Conservation (phyloP, 2,329 filamentous ascomycete species). For the Cladosporium sp. region DNA sequence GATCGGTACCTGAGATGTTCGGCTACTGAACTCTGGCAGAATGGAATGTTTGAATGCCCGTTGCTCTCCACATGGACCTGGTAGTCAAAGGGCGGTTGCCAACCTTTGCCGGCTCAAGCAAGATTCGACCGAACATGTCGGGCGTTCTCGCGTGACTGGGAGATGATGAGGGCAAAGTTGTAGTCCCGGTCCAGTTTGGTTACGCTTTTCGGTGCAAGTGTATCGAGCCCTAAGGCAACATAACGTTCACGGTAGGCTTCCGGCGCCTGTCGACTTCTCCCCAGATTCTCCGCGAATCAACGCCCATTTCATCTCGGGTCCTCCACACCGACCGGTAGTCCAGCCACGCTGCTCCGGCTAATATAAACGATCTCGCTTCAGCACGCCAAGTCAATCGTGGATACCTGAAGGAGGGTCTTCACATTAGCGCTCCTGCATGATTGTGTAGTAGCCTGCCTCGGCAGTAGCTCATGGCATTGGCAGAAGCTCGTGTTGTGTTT, state of each 20-base stretch:
- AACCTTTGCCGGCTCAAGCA: background rate
- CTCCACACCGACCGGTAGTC: slow-evolving; percentile 1
- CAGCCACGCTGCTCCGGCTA: slow-evolving; percentile 4
- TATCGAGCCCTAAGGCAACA: background rate
- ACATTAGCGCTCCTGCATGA: slow-evolving; percentile 3
- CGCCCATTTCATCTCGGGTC: background rate
- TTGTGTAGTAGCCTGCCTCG: background rate
- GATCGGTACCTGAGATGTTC: background rate
- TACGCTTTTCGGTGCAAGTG: background rate
- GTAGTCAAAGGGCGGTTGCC: background rate
- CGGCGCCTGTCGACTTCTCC: background rate
- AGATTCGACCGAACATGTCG: background rate
- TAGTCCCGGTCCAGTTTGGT: background rate
- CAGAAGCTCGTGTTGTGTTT: slow-evolving; percentile 10
- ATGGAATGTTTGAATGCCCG: background rate
- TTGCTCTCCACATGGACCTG: background rate
- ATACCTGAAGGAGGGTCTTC: background rate
- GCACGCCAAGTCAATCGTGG: background rate
- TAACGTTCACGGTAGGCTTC: background rate
- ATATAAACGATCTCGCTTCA: slow-evolving; percentile 1
- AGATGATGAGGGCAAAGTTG: background rate
- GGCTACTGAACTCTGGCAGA: slow-evolving; percentile 7
- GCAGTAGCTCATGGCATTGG: background rate
- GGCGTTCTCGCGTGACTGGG: background rate
- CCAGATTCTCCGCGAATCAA: slow-evolving; percentile 11